Conservation (phyloP, 2,329 filamentous ascomycete species). For the Graphiopsis chlorocephala region DNA sequence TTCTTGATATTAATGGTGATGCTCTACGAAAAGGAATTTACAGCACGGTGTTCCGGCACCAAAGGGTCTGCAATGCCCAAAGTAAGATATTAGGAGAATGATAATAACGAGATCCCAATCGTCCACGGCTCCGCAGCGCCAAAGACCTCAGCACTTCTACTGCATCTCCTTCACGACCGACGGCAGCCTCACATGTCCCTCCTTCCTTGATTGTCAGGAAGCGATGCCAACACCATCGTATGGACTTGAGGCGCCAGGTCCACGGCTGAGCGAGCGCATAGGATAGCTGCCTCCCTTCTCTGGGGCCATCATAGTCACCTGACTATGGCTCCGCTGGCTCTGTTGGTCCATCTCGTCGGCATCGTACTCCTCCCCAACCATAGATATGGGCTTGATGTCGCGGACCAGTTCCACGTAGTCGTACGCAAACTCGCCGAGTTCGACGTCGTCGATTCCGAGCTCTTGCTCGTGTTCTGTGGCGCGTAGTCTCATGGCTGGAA, state of each 20-base stretch:
- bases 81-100: no score
- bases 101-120: neutral
- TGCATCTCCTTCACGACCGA: neutral
- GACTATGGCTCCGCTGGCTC: slow-evolving; percentile 19
- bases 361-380: slow-evolving; percentile 10
- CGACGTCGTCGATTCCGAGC: slow-evolving; percentile 80
- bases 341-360: slow-evolving; percentile 15
- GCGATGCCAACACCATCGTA: slow-evolving; percentile 1
- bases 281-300: slow-evolving; percentile 15
- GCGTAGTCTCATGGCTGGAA: slow-evolving; percentile 73
- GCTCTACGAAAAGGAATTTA: neutral
- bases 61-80: no score
- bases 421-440: slow-evolving; percentile 94
- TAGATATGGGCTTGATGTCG: slow-evolving; percentile 52
- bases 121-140: neutral
- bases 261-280: slow-evolving; percentile 1
- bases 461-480: slow-evolving; percentile 75
- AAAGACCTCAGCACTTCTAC: neutral
- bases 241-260: neutral
- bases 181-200: slow-evolving; percentile 6
- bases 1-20: neutral
- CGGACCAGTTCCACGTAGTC: slow-evolving; percentile 84
- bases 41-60: neutral
- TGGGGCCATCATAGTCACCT: slow-evolving; percentile 19
- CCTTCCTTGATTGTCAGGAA: slow-evolving; percentile 13